Percentiles rank a stretch among this genome's conserved stretches.
phyloP scores from a whole-genome alignment of 495 filamentous ascomycete genomes.

The Penicillium cosmopolitanum region DNA sequence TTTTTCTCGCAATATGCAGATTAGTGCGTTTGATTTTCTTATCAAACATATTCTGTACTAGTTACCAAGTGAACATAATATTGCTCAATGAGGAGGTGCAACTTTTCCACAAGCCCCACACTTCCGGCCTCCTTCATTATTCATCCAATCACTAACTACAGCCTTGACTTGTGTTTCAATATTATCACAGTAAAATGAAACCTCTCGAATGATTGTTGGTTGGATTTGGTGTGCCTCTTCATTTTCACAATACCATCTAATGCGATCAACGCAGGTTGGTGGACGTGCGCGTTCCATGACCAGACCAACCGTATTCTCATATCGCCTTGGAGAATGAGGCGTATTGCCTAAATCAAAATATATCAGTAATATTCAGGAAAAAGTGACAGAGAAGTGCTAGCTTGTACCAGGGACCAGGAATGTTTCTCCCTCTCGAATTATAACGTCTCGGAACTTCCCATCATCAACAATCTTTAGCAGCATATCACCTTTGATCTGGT shows the following conservation, averaged over 20 bases:
- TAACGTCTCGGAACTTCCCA: constrained; percentile 69
- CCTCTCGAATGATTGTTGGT: constrained; percentile 67
- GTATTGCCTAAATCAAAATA: constrained; percentile 58
- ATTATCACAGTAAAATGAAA: constrained; percentile 76
- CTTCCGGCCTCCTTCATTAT: constrained; percentile 61
- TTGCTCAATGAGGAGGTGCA: background rate
- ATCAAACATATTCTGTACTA: too few species aligned
- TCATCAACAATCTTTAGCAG: constrained; percentile 74
- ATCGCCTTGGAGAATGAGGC: constrained; percentile 68
- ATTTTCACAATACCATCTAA: constrained; percentile 80
- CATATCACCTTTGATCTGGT: constrained; percentile 84
- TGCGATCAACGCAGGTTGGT: constrained; percentile 60
- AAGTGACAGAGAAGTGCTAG: background rate
- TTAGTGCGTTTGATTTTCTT: background rate
- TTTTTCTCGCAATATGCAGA: constrained; percentile 9
- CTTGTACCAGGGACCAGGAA: constrained; percentile 68
- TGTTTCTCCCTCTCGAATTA: constrained; percentile 84
- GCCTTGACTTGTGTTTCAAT: constrained; percentile 85
- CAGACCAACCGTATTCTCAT: constrained; percentile 63
- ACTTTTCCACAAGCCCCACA: constrained; percentile 67
- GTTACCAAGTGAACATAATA: too few species aligned
- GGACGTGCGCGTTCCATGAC: constrained; percentile 83
- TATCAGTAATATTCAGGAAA: background rate
- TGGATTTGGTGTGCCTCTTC: constrained; percentile 30
- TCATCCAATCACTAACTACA: constrained; percentile 74